These are phyloP conservation scores for Suillus occidentalis DNA, from an alignment of 768 basidiomycete genomes.

Conservation along the genomic window DNA sequence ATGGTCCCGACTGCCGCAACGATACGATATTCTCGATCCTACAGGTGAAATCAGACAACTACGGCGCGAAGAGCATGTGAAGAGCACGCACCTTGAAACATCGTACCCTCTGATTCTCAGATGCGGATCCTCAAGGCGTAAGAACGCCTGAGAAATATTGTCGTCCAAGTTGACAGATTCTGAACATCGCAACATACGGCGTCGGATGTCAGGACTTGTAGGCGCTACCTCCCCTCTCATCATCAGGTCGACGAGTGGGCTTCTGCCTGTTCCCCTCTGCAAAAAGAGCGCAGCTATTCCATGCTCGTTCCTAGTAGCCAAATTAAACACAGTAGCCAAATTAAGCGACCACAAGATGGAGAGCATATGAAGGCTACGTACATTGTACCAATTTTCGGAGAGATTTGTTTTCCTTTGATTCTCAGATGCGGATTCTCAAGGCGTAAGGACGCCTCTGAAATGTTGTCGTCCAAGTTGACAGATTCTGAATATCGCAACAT, in stretches of 20 bases:
- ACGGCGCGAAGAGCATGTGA: background rate
- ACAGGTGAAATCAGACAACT: background rate
- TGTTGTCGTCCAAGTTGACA: constrained; percentile 22
- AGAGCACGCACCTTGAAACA: background rate
- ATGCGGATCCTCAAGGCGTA: constrained; percentile 29
- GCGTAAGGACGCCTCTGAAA: constrained; percentile 29
- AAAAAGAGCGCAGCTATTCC: constrained; percentile 38
- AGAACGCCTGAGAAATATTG: constrained; percentile 25
- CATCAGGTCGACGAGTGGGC: constrained; percentile 39
- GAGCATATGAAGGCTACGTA: background rate
- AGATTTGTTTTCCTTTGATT: constrained; percentile 11
- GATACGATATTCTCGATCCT: constrained; percentile 30
- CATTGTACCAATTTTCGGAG: background rate
- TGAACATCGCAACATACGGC: constrained; percentile 29
- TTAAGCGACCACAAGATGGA: background rate
- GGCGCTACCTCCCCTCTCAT: constrained; percentile 28
- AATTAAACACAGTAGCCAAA: no score
- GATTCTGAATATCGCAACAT: no score
- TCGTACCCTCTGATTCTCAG: constrained; percentile 19
- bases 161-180: constrained; percentile 28
- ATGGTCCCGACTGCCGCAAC: constrained; percentile 40
- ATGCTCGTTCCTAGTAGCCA: background rate
- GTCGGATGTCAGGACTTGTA: constrained; percentile 26
- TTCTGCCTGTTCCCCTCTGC: constrained; percentile 37
- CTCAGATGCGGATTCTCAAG: constrained; percentile 25